Base-by-base conservation (phyloP, 2,329 filamentous ascomycete genomes). In the Microdochium bolleyi region DNA sequence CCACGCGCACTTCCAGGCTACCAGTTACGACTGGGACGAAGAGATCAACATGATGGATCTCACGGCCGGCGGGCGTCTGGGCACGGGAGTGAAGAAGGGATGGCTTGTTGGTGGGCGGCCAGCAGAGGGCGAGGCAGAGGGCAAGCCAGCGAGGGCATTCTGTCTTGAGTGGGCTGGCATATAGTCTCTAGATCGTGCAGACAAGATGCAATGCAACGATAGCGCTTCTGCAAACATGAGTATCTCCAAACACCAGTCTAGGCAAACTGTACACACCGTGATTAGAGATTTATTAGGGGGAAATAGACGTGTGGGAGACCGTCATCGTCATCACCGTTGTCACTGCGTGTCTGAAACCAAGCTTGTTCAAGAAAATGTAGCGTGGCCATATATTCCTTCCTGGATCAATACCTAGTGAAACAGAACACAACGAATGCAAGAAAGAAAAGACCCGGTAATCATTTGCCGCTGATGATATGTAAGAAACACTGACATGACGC, bases 41-140 rank as follows among this genome's bases (percentile, higher is more conserved):
- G 83, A 91, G 60, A 86, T 99, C 53, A 80, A 88, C 37, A 74
- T 97, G 62, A 78, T 96, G 59, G 88, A 96, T 59, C 74, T 99
- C 14, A 86, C 97, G 16, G 87, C 85, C 21, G 91, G 90, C 8
- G 94, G 94, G 4, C 79, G 94, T 60, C 70, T 99, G 57, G 94
- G 92, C 0, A 97, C 94, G 2, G 89, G 89, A 50, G 94, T 97
- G 21, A 99, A 99, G 77, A 99, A 99, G 71, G 89, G 89, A 0
- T 96, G 91, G 62, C 73, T 99, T 52, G 79, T 99, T 53, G 92
- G 92, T 7, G 91, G 89, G 41, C 41, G 7, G 19, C 16, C n/a
- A 21, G 72, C 79, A 52, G 66, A 64, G 13, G 56, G 61, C 24
- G 60, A 60, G 22, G 51, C 56, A 11, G 53, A 50, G 25, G 21